A percentile compares a stretch with the other conserved stretches of the same genome.
phyloP scores from a whole-genome alignment of 768 basidiomycete species.

The Pleurotus citrinopileatus region DNA sequence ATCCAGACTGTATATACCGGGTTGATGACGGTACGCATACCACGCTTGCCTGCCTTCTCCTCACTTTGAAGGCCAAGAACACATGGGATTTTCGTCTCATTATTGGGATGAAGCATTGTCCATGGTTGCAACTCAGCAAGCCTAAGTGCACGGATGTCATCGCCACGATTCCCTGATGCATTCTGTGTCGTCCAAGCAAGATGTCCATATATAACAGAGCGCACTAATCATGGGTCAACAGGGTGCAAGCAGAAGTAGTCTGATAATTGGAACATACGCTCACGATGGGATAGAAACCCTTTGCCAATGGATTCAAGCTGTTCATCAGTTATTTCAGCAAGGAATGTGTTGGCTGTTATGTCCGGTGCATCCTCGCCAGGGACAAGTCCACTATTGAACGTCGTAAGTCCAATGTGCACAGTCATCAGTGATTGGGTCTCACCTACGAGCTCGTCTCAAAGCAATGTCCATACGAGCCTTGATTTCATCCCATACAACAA shows the following conservation, averaged over 20 bases:
- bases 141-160: conserved; percentile 24
- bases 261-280: conserved; percentile 20
- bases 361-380: conserved; percentile 27
- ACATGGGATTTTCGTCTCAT: conserved; percentile 14
- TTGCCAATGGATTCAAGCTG: conserved; percentile 20
- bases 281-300: conserved; percentile 24
- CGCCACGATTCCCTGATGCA: conserved; percentile 28
- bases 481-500: conserved; percentile 24
- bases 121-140: conserved; percentile 26
- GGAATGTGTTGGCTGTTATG: conserved; percentile 29
- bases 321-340: conserved; percentile 22
- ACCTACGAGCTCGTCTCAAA: conserved; percentile 18
- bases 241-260: neutral
- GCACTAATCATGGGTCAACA: conserved; percentile 14
- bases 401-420: no score
- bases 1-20: conserved; percentile 26
- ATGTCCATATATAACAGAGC: conserved; percentile 22
- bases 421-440: no score
- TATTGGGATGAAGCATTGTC: conserved; percentile 21
- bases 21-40: conserved; percentile 26
- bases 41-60: conserved; percentile 21
- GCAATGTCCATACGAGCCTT: conserved; percentile 25
- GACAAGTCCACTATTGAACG: conserved; percentile 21
- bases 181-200: conserved; percentile 25
- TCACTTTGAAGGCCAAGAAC: conserved; percentile 26